Percentiles rank a stretch among this genome's conserved stretches.
These are phyloP conservation scores for Moringa oleifera DNA, from an alignment of 345 rosid species.

Conservation along the genomic window DNA sequence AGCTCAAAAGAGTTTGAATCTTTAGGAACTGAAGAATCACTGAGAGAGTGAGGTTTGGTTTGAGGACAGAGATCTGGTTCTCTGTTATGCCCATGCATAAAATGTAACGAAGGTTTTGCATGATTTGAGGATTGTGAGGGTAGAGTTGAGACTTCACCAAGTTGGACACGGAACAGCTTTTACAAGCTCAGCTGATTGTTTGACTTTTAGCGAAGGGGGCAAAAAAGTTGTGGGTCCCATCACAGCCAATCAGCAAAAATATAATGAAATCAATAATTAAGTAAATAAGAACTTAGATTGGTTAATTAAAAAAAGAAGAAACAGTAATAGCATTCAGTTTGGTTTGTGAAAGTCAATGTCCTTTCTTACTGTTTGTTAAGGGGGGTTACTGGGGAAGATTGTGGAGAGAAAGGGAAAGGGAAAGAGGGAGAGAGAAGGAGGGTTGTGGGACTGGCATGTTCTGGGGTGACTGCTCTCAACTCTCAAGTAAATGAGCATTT, in stretches of 20 bases:
- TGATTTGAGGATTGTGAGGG: too few relatives aligned
- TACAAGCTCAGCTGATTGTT: slow-evolving; percentile 34
- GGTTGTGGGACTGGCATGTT: slow-evolving; percentile 19
- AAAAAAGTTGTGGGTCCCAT: slow-evolving; percentile 21
- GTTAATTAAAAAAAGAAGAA: neutral
- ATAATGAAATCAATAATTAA: slow-evolving; percentile 8
- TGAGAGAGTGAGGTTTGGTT: too few relatives aligned
- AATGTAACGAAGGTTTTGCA: too few relatives aligned
- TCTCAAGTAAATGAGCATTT: slow-evolving; percentile 23
- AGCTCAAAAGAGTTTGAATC: too few relatives aligned
- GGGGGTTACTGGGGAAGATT: slow-evolving; percentile 17
- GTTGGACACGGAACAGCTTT: slow-evolving; percentile 48
- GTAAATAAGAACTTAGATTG: neutral
- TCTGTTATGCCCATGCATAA: too few relatives aligned
- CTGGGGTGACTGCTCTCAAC: slow-evolving; percentile 26
- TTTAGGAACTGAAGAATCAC: too few relatives aligned
- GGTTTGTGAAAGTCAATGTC: slow-evolving; percentile 59
- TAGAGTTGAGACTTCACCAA: slow-evolving; percentile 3
- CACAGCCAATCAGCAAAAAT: slow-evolving; percentile 3
- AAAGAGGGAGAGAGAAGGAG: slow-evolving; percentile 21
- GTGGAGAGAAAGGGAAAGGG: slow-evolving; percentile 18
- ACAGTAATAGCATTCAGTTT: slow-evolving; percentile 11
- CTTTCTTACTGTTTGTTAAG: slow-evolving; percentile 37
- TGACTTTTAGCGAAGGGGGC: slow-evolving; percentile 29
- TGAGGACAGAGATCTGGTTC: too few relatives aligned